phyloP scores from a whole-genome alignment of 2,329 filamentous ascomycete genomes.

The Alternaria sp. region DNA sequence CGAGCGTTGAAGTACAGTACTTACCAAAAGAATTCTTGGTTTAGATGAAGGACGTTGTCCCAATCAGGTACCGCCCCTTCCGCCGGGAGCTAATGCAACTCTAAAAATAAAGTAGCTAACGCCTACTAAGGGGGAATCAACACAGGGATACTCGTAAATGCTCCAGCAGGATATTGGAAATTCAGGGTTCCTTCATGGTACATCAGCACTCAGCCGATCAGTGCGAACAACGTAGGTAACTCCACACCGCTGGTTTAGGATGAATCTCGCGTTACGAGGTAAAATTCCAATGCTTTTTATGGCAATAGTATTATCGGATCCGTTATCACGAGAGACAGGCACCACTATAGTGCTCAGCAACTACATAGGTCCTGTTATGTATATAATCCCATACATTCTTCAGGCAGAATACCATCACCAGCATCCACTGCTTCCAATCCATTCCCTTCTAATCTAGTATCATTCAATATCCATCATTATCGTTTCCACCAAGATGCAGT shows the following conservation, averaged over 20 bases:
- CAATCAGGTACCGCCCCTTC: neutral
- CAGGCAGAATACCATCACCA: neutral
- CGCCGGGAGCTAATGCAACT: neutral
- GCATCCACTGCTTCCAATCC: neutral
- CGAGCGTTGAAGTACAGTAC: too few relatives aligned
- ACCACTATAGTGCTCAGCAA: neutral
- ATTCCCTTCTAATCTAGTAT: neutral
- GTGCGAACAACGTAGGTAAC: neutral
- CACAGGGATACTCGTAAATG: neutral
- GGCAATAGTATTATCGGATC: neutral
- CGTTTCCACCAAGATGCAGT: neutral
- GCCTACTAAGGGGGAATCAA: neutral
- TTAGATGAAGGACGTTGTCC: neutral
- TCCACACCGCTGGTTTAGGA: neutral
- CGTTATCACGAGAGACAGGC: conserved; percentile 1
- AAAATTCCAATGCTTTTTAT: neutral
- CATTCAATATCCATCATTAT: neutral
- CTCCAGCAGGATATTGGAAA: neutral
- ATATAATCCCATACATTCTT: neutral
- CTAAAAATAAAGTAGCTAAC: conserved; percentile 1
- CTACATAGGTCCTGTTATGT: neutral
- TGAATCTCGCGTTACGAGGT: neutral
- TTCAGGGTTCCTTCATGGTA: neutral
- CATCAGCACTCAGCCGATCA: neutral
- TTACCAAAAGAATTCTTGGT: too few relatives aligned